Conservation (phyloP, 768 basidiomycete species). For the Hortiboletus flavorubellus region DNA sequence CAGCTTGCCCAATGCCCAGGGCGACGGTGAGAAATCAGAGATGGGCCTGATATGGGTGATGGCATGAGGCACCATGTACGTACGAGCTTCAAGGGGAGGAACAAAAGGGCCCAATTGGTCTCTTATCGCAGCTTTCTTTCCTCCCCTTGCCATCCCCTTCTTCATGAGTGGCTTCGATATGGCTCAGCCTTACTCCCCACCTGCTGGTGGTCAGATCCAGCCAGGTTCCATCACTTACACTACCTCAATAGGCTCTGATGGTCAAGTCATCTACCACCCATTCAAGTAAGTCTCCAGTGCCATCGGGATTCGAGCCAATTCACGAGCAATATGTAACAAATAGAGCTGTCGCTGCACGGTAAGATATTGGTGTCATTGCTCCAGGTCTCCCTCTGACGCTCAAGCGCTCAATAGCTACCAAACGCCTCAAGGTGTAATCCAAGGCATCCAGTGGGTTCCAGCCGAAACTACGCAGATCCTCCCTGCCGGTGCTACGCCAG, state of each 20-base stretch:
- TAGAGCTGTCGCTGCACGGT: slow-evolving; percentile 78
- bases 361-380: slow-evolving; percentile 15
- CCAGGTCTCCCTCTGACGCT: slow-evolving; percentile 7
- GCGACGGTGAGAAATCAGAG: slow-evolving; percentile 21
- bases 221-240: slow-evolving; percentile 75
- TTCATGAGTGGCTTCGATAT: slow-evolving; percentile 27
- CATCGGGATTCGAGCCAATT: slow-evolving; percentile 6
- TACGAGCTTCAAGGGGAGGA: slow-evolving; percentile 17
- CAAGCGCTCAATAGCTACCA: slow-evolving; percentile 52
- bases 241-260: slow-evolving; percentile 59
- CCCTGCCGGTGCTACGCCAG: slow-evolving; percentile 59
- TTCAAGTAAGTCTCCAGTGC: slow-evolving; percentile 55
- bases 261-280: slow-evolving; percentile 61
- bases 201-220: slow-evolving; percentile 43
- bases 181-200: slow-evolving; percentile 30
- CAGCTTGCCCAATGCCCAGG: too few relatives aligned
- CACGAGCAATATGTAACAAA: slow-evolving; percentile 16
- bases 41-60: slow-evolving; percentile 32
- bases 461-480: slow-evolving; percentile 63
- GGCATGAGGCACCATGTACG: slow-evolving; percentile 26
- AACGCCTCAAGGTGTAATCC: slow-evolving; percentile 62
- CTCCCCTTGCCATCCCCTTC: slow-evolving; percentile 10
- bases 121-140: slow-evolving; percentile 10
- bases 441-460: slow-evolving; percentile 63
- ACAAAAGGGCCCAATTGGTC: slow-evolving; percentile 19